Percentiles rank a stretch among this genome's conserved stretches.
Evolutionary conservation across 2,329 filamentous ascomycete species (phyloP).

Genomic region (Fusarium sp.): DNA sequence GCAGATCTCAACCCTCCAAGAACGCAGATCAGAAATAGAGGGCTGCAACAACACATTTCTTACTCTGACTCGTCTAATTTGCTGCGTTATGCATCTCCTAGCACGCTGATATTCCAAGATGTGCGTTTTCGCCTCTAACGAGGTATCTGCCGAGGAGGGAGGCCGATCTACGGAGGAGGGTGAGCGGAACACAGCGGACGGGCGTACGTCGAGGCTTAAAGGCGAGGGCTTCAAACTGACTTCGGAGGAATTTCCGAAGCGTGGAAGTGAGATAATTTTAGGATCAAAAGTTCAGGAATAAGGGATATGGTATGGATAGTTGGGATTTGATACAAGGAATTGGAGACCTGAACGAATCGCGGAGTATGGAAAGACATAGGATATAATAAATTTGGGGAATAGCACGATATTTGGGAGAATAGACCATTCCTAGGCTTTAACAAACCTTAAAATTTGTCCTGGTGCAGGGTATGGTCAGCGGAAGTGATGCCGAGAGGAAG

Average conservation of each 20-base stretch:
- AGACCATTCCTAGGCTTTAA: neutral
- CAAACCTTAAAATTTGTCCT: neutral
- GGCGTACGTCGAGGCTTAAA: conserved; percentile 4
- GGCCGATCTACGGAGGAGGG: conserved; percentile 32
- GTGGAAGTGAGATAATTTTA: conserved; percentile 20
- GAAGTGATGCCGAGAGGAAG: conserved; percentile 32
- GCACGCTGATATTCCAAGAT: conserved; percentile 13
- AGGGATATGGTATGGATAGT: neutral
- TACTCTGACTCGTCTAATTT: conserved; percentile 1
- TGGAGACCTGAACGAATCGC: conserved; percentile 2
- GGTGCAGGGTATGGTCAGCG: conserved; percentile 19
- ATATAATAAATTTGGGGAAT: conserved; percentile 2
- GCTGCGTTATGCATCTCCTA: conserved; percentile 6
- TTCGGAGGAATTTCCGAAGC: conserved; percentile 31
- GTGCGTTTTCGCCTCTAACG: conserved; percentile 27
- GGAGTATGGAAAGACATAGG: neutral
- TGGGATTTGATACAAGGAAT: neutral
- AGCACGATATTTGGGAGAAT: neutral
- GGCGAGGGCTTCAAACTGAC: conserved; percentile 8
- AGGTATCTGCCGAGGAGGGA: conserved; percentile 35
- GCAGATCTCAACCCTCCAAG: conserved; percentile 34
- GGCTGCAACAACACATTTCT: conserved; percentile 21
- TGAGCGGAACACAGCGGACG: conserved; percentile 16
- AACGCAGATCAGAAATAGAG: conserved; percentile 35
- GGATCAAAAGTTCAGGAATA: neutral